Base-by-base conservation (phyloP, 2,329 filamentous ascomycete genomes). In the Ilyonectria sp. region DNA sequence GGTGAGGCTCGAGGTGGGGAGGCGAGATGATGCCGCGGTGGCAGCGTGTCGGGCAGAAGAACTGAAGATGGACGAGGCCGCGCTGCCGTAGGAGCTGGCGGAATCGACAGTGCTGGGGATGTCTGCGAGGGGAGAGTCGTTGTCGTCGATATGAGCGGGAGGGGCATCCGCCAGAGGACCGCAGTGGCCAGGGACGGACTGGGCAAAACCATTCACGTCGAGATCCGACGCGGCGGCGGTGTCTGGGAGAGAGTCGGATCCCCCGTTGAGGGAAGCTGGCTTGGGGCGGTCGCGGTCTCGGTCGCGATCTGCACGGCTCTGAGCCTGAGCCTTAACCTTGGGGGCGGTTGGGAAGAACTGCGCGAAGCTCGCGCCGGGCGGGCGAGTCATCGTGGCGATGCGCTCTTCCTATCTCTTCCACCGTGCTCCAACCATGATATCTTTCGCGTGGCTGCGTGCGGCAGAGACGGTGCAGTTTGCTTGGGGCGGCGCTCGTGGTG, bases 271-370 rank as follows among this genome's bases (percentile, higher is more conserved):
- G 35, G 72, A 62, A 65, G 68, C 71, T 61, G 74, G 72, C 59
- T 74, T 78, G 63, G 73, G 69, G 53, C 72, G 76, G 50, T 80
- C 78, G 67, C 76, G 75, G 62, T 79, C 79, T 68, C 72, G 74
- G 35, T 79, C 77, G 65, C 76, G 76, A 59, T 79, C 79, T 69
- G 72, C 73, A 47, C 74, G 74, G 69, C 63, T 71, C 72, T 80
- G 80, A 71, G 77, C 76, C 76, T 82, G 80, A 59, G 81, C 82
- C 80, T 83, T 89, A 84, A 87, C 85, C 80, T 86, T 90, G 74
- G 93, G 92, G 78, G 92, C 93, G 79, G 92, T 90, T 75, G 92
- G 93, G 82, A 94, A 95, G 87, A 94, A 96, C 84, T 94, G 91
- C 84, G 92, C 93, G 87, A 94, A 95, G 84, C 91, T 91, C 85